phyloP scores from a whole-genome alignment of 2,329 filamentous ascomycete genomes.

The Basipetospora chlamydospora region DNA sequence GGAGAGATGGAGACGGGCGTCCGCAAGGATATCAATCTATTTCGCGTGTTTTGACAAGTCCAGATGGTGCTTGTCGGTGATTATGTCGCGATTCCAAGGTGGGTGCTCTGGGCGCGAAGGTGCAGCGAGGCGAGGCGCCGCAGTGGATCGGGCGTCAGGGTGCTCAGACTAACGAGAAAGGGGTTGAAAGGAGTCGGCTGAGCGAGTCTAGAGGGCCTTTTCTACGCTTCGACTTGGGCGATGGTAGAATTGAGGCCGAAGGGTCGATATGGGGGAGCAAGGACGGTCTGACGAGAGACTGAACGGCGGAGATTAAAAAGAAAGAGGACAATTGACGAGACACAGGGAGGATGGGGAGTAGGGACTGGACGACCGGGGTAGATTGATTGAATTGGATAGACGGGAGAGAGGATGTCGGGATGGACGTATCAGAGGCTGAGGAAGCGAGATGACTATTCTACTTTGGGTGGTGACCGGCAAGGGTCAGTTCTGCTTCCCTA shows the following conservation, averaged over 20 bases:
- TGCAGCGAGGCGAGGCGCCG: background rate
- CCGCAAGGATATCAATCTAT: constrained; percentile 1
- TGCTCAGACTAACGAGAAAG: background rate
- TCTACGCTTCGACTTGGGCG: no score
- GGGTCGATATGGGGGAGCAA: background rate
- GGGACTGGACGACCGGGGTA: no score
- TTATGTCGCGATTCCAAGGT: background rate
- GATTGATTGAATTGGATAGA: no score
- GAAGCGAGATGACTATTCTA: constrained; percentile 5
- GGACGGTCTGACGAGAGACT: constrained; percentile 2
- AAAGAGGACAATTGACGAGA: background rate
- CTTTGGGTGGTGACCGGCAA: constrained; percentile 3
- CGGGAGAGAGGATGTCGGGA: constrained; percentile 1
- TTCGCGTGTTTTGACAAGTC: no score
- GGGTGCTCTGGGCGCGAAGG: background rate
- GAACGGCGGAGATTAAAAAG: no score
- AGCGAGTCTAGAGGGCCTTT: no score
- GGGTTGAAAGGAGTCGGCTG: no score
- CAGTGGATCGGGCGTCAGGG: constrained; percentile 3
- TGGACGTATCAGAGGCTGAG: constrained; percentile 6
- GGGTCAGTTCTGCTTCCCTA: background rate
- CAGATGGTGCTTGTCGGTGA: no score
- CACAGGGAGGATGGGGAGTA: constrained; percentile 4
- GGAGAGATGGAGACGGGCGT: background rate
- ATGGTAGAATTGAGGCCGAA: no score